Percentiles rank a stretch among this genome's conserved stretches.
Conservation (phyloP, 805 yeast species). For the Kregervanrija fluxuum region DNA sequence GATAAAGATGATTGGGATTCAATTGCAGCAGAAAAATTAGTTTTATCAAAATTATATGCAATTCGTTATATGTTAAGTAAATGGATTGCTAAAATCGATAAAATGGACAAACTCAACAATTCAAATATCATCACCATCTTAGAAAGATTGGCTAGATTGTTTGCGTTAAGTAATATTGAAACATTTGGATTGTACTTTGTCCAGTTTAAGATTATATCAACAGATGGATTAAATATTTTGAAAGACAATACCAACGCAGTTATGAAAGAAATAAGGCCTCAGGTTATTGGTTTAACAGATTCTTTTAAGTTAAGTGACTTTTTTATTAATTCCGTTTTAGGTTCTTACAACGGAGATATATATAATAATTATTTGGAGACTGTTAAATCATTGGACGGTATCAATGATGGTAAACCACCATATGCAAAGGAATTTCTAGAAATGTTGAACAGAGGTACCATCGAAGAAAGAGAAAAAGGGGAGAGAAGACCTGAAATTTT, state of each 20-base stretch:
- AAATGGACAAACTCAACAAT: conserved; percentile 18
- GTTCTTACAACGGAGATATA: conserved; percentile 74
- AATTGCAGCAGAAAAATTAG: conserved; percentile 38
- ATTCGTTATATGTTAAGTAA: conserved; percentile 39
- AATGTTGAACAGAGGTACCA: conserved; percentile 31
- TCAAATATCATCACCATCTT: conserved; percentile 40
- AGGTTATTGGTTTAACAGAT: conserved; percentile 75
- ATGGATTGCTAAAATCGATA: conserved; percentile 30
- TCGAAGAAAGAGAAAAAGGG: conserved; percentile 28
- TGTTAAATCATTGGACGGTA: conserved; percentile 44
- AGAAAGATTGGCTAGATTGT: conserved; percentile 49
- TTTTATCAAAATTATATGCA: conserved; percentile 44
- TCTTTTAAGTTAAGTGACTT: conserved; percentile 77
- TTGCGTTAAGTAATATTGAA: conserved; percentile 61
- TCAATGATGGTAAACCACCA: conserved; percentile 51
- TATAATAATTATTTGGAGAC: conserved; percentile 66
- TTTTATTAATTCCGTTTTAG: conserved; percentile 76
- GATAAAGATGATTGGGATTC: conserved; percentile 37
- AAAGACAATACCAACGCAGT: conserved; percentile 38
- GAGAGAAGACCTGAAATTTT: conserved; percentile 19
- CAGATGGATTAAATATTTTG: conserved; percentile 36
- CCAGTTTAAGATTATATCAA: conserved; percentile 49
- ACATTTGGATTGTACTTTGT: conserved; percentile 66
- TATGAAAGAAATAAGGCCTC: conserved; percentile 49
- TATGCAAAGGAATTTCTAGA: conserved; percentile 36